A percentile compares a stretch with the other conserved stretches of the same genome.
These are phyloP conservation scores for Paraphoma chrysanthemicola DNA, from an alignment of 2,329 filamentous ascomycete species.

Conservation along the genomic window DNA sequence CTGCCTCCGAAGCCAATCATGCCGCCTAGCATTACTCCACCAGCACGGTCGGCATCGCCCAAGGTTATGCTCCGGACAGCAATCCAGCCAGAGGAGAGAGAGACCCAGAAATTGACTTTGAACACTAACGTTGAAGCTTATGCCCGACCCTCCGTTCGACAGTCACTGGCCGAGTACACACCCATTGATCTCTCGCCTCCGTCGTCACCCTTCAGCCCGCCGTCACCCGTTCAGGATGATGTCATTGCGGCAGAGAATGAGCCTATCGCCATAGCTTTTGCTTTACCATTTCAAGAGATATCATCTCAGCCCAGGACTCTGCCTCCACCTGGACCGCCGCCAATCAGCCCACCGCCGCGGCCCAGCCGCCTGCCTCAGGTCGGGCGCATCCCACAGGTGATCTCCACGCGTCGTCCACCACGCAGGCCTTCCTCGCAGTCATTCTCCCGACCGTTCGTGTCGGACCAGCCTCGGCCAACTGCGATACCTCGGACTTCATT, in stretches of 20 bases:
- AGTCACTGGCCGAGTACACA: slow-evolving; percentile 36
- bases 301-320: slow-evolving; percentile 12
- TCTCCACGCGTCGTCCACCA: slow-evolving; percentile 69
- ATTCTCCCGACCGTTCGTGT: slow-evolving; percentile 81
- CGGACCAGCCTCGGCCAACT: slow-evolving; percentile 51
- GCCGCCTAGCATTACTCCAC: slow-evolving; percentile 30
- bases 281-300: slow-evolving; percentile 6
- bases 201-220: slow-evolving; percentile 34
- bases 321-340: slow-evolving; percentile 33
- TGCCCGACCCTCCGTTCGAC: slow-evolving; percentile 12
- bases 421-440: slow-evolving; percentile 75
- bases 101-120: slow-evolving; percentile 24
- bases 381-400: slow-evolving; percentile 83
- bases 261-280: not conserved
- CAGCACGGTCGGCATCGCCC: slow-evolving; percentile 43
- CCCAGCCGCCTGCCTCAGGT: slow-evolving; percentile 78
- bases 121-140: slow-evolving; percentile 25
- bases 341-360: slow-evolving; percentile 45
- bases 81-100: slow-evolving; percentile 15
- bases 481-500: slow-evolving; percentile 41
- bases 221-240: slow-evolving; percentile 18
- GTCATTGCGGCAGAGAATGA: not conserved
- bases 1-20: slow-evolving; percentile 47
- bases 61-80: slow-evolving; percentile 39
- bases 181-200: slow-evolving; percentile 43